Conservation (phyloP, 345 rosid genomes). For the Melaleuca quinquenervia region DNA sequence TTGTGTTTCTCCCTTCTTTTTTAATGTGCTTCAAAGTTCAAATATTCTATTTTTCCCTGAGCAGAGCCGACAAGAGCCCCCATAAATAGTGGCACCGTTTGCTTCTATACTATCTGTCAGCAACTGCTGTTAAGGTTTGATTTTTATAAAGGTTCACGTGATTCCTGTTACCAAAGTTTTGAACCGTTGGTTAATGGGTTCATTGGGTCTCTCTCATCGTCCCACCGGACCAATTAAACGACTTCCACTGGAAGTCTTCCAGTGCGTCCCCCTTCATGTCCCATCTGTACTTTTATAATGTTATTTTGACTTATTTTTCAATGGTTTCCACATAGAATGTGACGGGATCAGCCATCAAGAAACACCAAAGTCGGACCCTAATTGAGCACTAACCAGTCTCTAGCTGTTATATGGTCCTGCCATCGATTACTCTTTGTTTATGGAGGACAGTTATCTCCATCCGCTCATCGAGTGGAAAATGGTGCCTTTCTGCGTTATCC, state of each 20-base stretch:
- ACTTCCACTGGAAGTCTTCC: too few species aligned
- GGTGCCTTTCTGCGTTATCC: constrained; percentile 15
- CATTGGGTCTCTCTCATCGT: neutral
- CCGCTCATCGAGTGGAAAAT: neutral
- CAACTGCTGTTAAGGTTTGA: neutral
- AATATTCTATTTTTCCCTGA: neutral
- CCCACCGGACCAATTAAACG: neutral
- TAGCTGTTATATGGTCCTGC: neutral
- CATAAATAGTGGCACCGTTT: neutral
- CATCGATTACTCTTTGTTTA: neutral
- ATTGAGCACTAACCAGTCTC: neutral
- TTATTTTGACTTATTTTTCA: neutral
- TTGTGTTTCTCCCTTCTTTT: neutral
- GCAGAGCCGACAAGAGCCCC: neutral
- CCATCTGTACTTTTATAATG: neutral
- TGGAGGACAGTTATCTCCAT: neutral
- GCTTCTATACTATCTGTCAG: neutral
- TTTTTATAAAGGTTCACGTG: neutral
- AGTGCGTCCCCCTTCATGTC: neutral
- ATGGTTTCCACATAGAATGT: neutral
- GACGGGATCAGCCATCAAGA: neutral
- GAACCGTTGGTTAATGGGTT: neutral
- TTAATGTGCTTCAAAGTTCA: neutral
- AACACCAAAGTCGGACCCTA: neutral
- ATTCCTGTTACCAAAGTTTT: neutral